Evolutionary conservation across 2,329 filamentous ascomycete genomes (phyloP).

Genomic region (Metarhizium robertsii): DNA sequence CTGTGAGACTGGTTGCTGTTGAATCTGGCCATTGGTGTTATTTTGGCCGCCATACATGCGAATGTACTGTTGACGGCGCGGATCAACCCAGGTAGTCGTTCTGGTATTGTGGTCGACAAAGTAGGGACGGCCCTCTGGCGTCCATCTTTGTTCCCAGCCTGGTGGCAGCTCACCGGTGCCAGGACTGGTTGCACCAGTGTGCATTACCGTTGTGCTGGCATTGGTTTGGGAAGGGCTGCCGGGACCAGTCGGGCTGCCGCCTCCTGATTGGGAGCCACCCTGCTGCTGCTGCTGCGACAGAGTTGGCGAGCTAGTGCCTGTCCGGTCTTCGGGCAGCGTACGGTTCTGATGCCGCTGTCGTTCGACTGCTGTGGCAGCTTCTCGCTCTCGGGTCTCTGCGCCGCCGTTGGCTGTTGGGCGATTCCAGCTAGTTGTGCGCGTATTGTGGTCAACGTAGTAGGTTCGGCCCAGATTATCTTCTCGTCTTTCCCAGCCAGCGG

Average conservation of each 20-base stretch:
- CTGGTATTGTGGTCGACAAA: slow-evolving; percentile 98
- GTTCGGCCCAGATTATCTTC: slow-evolving; percentile 93
- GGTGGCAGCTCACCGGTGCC: slow-evolving; percentile 91
- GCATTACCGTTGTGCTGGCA: slow-evolving; percentile 71
- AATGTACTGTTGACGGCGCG: slow-evolving; percentile 94
- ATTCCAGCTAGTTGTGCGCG: slow-evolving; percentile 92
- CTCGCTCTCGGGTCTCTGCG: slow-evolving; percentile 64
- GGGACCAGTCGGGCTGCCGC: slow-evolving; percentile 15
- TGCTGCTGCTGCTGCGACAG: slow-evolving; percentile 45
- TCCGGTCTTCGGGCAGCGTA: slow-evolving; percentile 90
- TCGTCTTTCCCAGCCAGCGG: slow-evolving; percentile 88
- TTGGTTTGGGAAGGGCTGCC: slow-evolving; percentile 23
- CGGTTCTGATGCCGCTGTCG: slow-evolving; percentile 90
- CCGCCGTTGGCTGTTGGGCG: slow-evolving; percentile 73
- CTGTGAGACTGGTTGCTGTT: slow-evolving; percentile 96
- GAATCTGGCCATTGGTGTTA: slow-evolving; percentile 75
- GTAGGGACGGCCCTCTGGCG: slow-evolving; percentile 88
- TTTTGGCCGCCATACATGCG: slow-evolving; percentile 91
- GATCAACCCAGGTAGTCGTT: slow-evolving; percentile 97
- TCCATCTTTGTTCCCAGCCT: slow-evolving; percentile 94
- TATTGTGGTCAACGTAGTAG: slow-evolving; percentile 98
- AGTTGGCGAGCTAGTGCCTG: slow-evolving; percentile 84
- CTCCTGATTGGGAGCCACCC: slow-evolving; percentile 30
- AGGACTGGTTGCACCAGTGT: slow-evolving; percentile 84
- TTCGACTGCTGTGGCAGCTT: slow-evolving; percentile 88